These are phyloP conservation scores for Septoria petroselini DNA, from an alignment of 2,329 filamentous ascomycete species.

Conservation along the genomic window DNA sequence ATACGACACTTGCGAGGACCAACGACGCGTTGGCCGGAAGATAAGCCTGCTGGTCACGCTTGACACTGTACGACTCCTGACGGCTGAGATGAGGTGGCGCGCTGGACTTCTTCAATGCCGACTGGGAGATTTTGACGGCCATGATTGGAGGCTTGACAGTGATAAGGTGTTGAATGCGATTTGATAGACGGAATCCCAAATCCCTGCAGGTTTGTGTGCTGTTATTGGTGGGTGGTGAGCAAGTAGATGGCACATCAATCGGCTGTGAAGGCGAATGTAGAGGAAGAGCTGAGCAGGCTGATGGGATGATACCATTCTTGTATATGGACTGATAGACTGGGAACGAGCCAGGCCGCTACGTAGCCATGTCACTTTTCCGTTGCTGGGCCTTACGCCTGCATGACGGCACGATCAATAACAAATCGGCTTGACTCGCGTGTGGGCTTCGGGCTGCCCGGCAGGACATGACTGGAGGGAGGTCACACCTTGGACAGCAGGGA, in stretches of 20 bases:
- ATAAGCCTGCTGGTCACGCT: constrained; percentile 21
- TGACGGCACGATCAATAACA: constrained; percentile 10
- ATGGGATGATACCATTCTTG: background rate
- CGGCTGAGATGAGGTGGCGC: constrained; percentile 33
- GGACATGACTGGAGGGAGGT: background rate
- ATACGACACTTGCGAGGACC: constrained; percentile 29
- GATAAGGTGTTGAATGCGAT: too few species aligned
- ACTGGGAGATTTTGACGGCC: constrained; percentile 28
- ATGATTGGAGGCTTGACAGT: too few species aligned
- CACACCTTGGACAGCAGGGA: background rate
- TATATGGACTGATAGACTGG: background rate
- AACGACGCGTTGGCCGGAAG: constrained; percentile 24
- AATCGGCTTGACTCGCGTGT: constrained; percentile 9
- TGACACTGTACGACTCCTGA: constrained; percentile 31
- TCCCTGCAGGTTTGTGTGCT: too few species aligned
- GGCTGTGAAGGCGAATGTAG: background rate
- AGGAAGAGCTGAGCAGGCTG: background rate
- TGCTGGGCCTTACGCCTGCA: constrained; percentile 8
- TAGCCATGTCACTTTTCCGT: constrained; percentile 10
- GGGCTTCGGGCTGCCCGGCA: constrained; percentile 8
- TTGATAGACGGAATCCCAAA: too few species aligned
- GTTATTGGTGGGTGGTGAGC: background rate
- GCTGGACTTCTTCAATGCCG: constrained; percentile 30
- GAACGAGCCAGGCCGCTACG: background rate
- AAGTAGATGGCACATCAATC: background rate